These are phyloP conservation scores for Pyrenula massariospora DNA, from an alignment of 495 filamentous ascomycete species.

Conservation along the genomic window DNA sequence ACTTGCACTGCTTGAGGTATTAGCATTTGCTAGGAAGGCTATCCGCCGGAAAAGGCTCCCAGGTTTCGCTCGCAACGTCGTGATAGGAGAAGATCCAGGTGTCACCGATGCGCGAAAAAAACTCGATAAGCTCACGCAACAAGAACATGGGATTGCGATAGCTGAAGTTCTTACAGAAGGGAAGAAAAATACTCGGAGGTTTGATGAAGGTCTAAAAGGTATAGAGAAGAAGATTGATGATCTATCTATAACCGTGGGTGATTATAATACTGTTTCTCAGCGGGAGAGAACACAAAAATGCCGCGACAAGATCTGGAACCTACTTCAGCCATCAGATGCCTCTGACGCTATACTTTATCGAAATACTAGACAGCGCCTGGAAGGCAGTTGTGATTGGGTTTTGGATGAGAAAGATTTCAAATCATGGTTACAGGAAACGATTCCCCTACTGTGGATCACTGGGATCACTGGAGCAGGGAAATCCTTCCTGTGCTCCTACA, in stretches of 20 bases:
- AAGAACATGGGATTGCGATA: slow-evolving; percentile 15
- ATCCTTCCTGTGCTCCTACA: slow-evolving; percentile 17
- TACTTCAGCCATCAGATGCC: slow-evolving; percentile 9
- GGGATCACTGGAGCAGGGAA: slow-evolving; percentile 23
- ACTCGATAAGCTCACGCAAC: slow-evolving; percentile 14
- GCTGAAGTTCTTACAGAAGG: slow-evolving; percentile 18
- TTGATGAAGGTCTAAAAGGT: slow-evolving; percentile 1
- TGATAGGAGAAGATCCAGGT: slow-evolving; percentile 15
- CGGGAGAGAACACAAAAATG: neutral
- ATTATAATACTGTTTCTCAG: slow-evolving; percentile 3
- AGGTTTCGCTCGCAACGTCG: slow-evolving; percentile 8
- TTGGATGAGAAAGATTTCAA: slow-evolving; percentile 12
- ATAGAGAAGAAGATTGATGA: slow-evolving; percentile 8
- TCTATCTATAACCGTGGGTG: slow-evolving; percentile 7
- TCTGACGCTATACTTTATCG: slow-evolving; percentile 13
- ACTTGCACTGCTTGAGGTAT: slow-evolving; percentile 20
- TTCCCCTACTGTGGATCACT: slow-evolving; percentile 19
- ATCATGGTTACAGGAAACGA: slow-evolving; percentile 12
- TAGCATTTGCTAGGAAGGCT: slow-evolving; percentile 14
- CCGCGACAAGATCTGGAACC: slow-evolving; percentile 3
- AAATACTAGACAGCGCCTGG: slow-evolving; percentile 14
- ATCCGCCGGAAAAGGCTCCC: neutral
- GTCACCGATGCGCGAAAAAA: slow-evolving; percentile 13
- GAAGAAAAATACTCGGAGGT: neutral
- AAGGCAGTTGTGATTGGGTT: slow-evolving; percentile 23